Conservation (phyloP, 192 early-diverging fungal species). For the Tieghemiomyces parasiticus region DNA sequence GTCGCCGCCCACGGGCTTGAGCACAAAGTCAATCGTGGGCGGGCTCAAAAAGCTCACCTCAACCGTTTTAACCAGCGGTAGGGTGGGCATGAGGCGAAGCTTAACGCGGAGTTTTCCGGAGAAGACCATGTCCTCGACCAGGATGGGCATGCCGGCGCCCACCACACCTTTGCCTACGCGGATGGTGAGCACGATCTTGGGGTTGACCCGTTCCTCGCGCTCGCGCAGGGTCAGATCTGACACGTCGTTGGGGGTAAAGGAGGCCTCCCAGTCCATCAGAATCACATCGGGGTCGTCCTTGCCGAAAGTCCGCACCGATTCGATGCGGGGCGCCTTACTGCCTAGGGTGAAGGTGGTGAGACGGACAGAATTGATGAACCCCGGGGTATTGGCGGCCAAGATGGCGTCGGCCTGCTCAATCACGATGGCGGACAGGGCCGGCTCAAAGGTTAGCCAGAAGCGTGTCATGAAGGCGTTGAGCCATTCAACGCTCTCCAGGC, state of each 20-base stretch:
- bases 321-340: conserved; percentile 56
- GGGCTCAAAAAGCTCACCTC: conserved; percentile 72
- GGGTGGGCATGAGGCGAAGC: conserved; percentile 72
- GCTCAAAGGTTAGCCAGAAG: conserved; percentile 89
- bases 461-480: conserved; percentile 72
- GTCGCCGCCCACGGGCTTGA: conserved; percentile 80
- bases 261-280: conserved; percentile 82
- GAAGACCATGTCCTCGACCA: conserved; percentile 77
- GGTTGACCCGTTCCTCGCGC: conserved; percentile 56
- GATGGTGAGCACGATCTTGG: conserved; percentile 73
- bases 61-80: conserved; percentile 74
- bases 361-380: conserved; percentile 63
- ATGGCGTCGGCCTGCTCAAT: conserved; percentile 55
- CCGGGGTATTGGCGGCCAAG: conserved; percentile 56
- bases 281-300: conserved; percentile 60
- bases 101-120: conserved; percentile 58
- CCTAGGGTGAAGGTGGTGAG: conserved; percentile 64
- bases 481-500: conserved; percentile 68
- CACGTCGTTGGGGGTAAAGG: conserved; percentile 72
- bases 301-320: conserved; percentile 53
- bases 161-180: conserved; percentile 77
- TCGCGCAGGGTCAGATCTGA: conserved; percentile 53
- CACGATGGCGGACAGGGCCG: conserved; percentile 59
- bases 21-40: conserved; percentile 77
- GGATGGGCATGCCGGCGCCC: conserved; percentile 68